These are phyloP conservation scores for Fusarium piperis DNA, from an alignment of 2,329 filamentous ascomycete species.

Conservation along the genomic window DNA sequence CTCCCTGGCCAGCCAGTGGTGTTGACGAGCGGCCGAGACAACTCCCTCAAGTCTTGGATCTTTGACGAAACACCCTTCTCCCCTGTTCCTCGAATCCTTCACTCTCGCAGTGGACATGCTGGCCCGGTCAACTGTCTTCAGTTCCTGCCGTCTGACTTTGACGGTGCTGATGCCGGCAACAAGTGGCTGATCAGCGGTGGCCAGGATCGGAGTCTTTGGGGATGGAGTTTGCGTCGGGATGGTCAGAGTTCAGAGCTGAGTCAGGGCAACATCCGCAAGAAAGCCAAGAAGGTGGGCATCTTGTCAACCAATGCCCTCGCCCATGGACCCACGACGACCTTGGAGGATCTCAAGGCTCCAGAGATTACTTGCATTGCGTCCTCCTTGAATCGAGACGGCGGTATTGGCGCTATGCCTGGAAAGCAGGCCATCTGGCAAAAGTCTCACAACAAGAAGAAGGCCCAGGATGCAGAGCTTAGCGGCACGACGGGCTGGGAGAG, in stretches of 20 bases:
- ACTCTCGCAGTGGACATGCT: slow-evolving; percentile 88
- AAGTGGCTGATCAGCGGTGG: slow-evolving; percentile 96
- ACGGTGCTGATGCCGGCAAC: slow-evolving; percentile 86
- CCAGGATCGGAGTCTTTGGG: slow-evolving; percentile 91
- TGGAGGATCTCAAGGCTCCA: slow-evolving; percentile 85
- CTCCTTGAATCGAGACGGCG: slow-evolving; percentile 92
- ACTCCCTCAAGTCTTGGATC: slow-evolving; percentile 95
- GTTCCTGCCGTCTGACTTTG: slow-evolving; percentile 88
- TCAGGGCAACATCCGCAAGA: slow-evolving; percentile 87
- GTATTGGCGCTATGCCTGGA: slow-evolving; percentile 85
- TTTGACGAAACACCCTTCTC: slow-evolving; percentile 94
- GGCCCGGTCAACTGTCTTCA: slow-evolving; percentile 83
- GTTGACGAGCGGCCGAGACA: slow-evolving; percentile 90
- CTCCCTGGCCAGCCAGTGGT: slow-evolving; percentile 88
- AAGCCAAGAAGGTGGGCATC: slow-evolving; percentile 87
- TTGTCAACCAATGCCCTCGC: slow-evolving; percentile 65
- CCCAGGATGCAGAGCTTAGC: slow-evolving; percentile 75
- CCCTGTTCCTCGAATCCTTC: slow-evolving; percentile 83
- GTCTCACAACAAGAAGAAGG: slow-evolving; percentile 68
- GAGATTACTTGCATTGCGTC: slow-evolving; percentile 93
- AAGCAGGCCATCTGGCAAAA: slow-evolving; percentile 87
- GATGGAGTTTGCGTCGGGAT: slow-evolving; percentile 93
- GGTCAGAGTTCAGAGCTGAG: slow-evolving; percentile 94
- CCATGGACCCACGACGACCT: slow-evolving; percentile 69
- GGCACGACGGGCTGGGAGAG: slow-evolving; percentile 95